Evolutionary conservation across 768 basidiomycete species (phyloP).

Genomic region (Tulasnella sp.): DNA sequence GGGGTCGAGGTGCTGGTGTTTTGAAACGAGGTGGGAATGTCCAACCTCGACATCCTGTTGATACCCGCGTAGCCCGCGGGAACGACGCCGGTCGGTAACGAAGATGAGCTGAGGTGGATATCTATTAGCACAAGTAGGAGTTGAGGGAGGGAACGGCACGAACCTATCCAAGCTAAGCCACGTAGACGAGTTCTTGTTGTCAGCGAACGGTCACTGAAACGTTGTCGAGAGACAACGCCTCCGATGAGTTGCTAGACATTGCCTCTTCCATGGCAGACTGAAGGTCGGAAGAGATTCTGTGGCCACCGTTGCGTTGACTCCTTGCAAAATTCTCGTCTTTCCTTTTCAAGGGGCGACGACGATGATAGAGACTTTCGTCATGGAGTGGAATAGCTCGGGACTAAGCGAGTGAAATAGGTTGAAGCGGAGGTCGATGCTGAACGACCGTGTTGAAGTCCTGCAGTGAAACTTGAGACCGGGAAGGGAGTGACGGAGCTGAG

Average conservation of each 20-base stretch:
- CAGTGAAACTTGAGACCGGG: neutral
- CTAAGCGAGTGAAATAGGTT: constrained; percentile 3
- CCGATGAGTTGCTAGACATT: neutral
- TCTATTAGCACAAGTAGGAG: neutral
- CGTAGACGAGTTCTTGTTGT: neutral
- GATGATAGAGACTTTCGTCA: neutral
- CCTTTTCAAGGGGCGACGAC: neutral
- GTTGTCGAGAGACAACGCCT: neutral
- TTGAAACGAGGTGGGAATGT: too few relatives aligned
- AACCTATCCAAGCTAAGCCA: constrained; percentile 20
- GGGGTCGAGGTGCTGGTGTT: too few relatives aligned
- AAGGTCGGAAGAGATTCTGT: constrained; percentile 1
- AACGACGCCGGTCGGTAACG: neutral
- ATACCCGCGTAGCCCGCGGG: too few relatives aligned
- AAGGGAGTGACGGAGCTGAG: constrained; percentile 2
- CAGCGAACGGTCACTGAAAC: neutral
- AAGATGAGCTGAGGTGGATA: neutral
- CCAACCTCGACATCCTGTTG: neutral
- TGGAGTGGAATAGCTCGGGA: constrained; percentile 20
- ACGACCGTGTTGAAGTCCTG: constrained; percentile 33
- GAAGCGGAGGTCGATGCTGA: constrained; percentile 33
- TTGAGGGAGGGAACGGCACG: neutral
- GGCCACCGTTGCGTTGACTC: constrained; percentile 13
- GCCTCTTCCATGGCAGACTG: neutral
- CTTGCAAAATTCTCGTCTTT: neutral